Base-by-base conservation (phyloP, 1,284 basidiomycete genomes). In the Neonothopanus nambi region DNA sequence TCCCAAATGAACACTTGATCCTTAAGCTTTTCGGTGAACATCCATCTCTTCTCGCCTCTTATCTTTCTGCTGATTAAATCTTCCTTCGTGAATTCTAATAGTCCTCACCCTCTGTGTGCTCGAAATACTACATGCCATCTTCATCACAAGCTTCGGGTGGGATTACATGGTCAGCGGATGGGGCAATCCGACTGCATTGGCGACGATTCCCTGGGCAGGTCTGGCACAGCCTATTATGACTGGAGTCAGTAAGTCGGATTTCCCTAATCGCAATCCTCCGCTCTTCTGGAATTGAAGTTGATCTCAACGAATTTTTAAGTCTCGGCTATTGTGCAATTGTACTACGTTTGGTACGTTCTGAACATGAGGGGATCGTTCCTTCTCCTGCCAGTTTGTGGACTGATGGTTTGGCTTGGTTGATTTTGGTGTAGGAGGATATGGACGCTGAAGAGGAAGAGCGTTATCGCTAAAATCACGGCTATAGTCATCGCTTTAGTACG, bases 61-160 rank as follows among this genome's bases (percentile, higher is more conserved):
- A n/a, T n/a, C n/a, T n/a, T n/a, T n/a, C n/a, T n/a, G 6, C n/a
- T n/a, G n/a, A n/a, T n/a, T n/a, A n/a, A n/a, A n/a, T n/a, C n/a
- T n/a, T n/a, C n/a, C n/a, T n/a, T n/a, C n/a, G n/a, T n/a, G n/a
- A n/a, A n/a, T n/a, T n/a, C n/a, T 21, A 21, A 33, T 43, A 62
- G 61, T 61, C 13, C 60, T 55, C 41, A 46, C 39, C 1, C 39
- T 65, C 3, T 60, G 59, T 18, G n/a, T 57, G 3, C 54, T 64
- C 12, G 61, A 64, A 23, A 28, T 64, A 12, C 48, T 61, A 12
- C 62, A 64, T 45, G 61, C 64, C 7, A 54, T 51, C 9, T 55
- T 63, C 12, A 52, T 57, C 7, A 63, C 61, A 18, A 52, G 62
- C 45, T 60, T 58, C 46, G 55, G 58, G 8, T 65, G 60, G 60